phyloP scores from a whole-genome alignment of 495 filamentous ascomycete genomes.

The Penicillium egyptiacum region DNA sequence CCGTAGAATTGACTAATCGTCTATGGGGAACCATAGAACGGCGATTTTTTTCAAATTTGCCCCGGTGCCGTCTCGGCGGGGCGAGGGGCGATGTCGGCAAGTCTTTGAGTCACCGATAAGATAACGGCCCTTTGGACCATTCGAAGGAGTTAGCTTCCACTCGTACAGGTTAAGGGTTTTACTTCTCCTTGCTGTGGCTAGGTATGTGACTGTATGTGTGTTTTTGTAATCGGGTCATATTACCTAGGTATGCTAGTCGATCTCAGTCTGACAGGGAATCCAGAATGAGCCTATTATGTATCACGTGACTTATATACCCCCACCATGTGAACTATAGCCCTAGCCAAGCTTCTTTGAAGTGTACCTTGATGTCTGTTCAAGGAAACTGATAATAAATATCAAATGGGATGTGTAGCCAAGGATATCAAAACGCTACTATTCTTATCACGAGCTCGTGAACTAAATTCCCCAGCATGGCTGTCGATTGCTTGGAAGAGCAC shows the following conservation, averaged over 20 bases:
- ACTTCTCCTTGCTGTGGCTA: neutral
- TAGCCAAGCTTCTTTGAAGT: neutral
- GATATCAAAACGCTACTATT: no score
- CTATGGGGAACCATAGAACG: slow-evolving; percentile 15
- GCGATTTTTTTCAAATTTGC: slow-evolving; percentile 35
- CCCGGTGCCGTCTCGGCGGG: slow-evolving; percentile 25
- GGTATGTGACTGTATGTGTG: neutral
- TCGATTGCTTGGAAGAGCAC: no score
- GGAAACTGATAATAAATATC: no score
- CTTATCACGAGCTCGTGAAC: no score
- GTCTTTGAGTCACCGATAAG: slow-evolving; percentile 51
- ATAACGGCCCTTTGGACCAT: slow-evolving; percentile 27
- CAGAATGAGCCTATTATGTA: neutral
- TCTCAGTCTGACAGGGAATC: neutral
- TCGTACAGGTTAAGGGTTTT: neutral
- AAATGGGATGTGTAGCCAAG: no score
- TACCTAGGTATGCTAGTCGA: neutral
- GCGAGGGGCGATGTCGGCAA: slow-evolving; percentile 47
- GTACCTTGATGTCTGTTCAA: neutral
- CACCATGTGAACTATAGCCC: neutral
- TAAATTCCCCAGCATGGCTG: no score
- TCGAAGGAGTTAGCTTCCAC: neutral
- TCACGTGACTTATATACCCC: neutral
- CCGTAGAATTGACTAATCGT: slow-evolving; percentile 24
- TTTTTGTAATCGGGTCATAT: neutral